A percentile compares a stretch with the other conserved stretches of the same genome.
Conservation (phyloP, 371 early-diverging fungal species). For the Circinella minor region DNA sequence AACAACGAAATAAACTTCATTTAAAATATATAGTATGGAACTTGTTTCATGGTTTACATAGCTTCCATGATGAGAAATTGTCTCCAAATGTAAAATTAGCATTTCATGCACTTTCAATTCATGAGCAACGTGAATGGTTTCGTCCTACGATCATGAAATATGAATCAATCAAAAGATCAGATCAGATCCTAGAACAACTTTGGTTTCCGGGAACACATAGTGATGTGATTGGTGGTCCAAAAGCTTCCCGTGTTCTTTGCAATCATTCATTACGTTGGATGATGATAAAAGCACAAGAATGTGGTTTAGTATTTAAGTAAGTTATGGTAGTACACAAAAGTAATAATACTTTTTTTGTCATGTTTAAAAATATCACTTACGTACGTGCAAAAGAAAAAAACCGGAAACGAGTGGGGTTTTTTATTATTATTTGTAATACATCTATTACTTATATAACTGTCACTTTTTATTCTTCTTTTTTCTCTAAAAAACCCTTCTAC, state of each 20-base stretch:
- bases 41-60: constrained; percentile 30
- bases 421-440: neutral
- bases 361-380: too few species aligned
- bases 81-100: constrained; percentile 36
- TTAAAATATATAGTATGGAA: constrained; percentile 25
- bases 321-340: too few species aligned
- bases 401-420: too few species aligned
- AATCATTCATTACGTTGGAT: constrained; percentile 44
- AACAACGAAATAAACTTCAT: too few species aligned
- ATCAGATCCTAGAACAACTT: constrained; percentile 35
- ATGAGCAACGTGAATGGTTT: constrained; percentile 50
- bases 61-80: constrained; percentile 41
- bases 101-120: constrained; percentile 45
- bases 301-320: constrained; percentile 35
- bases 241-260: constrained; percentile 21
- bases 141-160: constrained; percentile 35
- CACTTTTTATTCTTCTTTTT: too few species aligned
- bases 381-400: too few species aligned
- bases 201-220: constrained; percentile 50
- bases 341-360: too few species aligned
- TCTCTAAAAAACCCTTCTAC: neutral
- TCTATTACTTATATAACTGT: neutral
- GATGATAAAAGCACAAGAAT: constrained; percentile 32
- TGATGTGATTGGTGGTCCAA: constrained; percentile 33
- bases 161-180: constrained; percentile 8